Evolutionary conservation across 305 asterid genomes (phyloP), one percentile per base, ranked within the genome.

Genomic region (Fraxinus dipetala): DNA sequence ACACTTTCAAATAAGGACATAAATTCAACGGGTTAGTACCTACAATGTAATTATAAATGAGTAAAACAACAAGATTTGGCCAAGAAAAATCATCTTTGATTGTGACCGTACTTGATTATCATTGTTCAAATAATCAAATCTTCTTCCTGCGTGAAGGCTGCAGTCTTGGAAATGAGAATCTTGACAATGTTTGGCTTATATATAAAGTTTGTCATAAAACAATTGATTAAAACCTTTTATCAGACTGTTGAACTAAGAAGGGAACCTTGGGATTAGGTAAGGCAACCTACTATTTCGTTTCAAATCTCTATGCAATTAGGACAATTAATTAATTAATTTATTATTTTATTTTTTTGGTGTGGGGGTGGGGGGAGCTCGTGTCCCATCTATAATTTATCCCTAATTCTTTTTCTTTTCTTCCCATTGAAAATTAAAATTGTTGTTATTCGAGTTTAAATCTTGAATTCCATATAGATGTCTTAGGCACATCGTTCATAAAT

Each of bases 151-250:
- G 3, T 11, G 54, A 11, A 43, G 56, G 56, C 56, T 13, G 70
- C 31, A n/a, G 56, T 61, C 75, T 78, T 34, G 81, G 75, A 61
- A 78, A 56, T 78, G 59, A 56, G n/a, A 78, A 78, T 61, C 73
- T 78, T 18, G 36, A 56, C 78, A 22, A 74, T 18, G 5, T 74
- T 18, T 59, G 69, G 4, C 3, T 18, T 56, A 16, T 8, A 16
- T 3, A 51, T 54, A 54, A 56, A 16, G 4, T 16, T 56, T 56
- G 10, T 56, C 67, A 18, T 6, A 18, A 6, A 54, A n/a, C 26
- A 54, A 54, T 22, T 54, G 8, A 51, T 14, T 54, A 18, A 54
- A 16, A 54, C 18, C 65, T 11, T 16, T 16, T 6, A 0, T 2
- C 2, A 5, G 65, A 54, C 65, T 54, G 7, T 54, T n/a, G 65